Evolutionary conservation across 148 eudicot species (phyloP).

Genomic region (Agrostemma githago): DNA sequence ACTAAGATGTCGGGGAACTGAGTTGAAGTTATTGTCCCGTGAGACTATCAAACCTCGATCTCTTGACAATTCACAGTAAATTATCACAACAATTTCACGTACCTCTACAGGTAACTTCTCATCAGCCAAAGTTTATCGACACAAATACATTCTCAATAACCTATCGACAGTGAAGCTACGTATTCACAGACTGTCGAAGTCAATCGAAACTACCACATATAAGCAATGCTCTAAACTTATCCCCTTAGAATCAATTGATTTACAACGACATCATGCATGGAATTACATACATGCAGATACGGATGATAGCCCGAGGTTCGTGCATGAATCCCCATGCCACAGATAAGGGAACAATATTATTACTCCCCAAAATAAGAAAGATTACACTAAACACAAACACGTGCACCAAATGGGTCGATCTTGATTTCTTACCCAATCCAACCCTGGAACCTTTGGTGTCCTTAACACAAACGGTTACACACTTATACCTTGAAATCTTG

Average conservation of each 20-base stretch:
- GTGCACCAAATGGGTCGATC: not conserved
- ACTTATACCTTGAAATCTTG: too few relatives aligned
- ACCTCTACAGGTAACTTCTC: not conserved
- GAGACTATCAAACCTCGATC: not conserved
- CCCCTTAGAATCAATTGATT: not conserved
- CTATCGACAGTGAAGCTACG: not conserved
- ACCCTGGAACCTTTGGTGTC: too few relatives aligned
- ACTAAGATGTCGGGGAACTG: not conserved
- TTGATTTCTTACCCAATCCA: not conserved
- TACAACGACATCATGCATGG: not conserved
- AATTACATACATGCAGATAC: not conserved
- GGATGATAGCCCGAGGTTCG: not conserved
- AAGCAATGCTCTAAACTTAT: not conserved
- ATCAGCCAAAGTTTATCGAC: not conserved
- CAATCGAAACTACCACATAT: not conserved
- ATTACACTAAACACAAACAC: not conserved
- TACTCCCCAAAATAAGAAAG: not conserved
- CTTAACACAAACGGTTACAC: too few relatives aligned
- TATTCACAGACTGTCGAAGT: not conserved
- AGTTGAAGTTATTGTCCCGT: too few relatives aligned
- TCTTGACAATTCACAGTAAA: not conserved
- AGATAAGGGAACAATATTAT: not conserved
- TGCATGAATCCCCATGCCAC: not conserved
- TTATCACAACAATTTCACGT: not conserved
- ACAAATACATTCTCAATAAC: not conserved